Evolutionary conservation across 2,329 filamentous ascomycete genomes (phyloP).

Genomic region (Hymenoscyphus repandus): DNA sequence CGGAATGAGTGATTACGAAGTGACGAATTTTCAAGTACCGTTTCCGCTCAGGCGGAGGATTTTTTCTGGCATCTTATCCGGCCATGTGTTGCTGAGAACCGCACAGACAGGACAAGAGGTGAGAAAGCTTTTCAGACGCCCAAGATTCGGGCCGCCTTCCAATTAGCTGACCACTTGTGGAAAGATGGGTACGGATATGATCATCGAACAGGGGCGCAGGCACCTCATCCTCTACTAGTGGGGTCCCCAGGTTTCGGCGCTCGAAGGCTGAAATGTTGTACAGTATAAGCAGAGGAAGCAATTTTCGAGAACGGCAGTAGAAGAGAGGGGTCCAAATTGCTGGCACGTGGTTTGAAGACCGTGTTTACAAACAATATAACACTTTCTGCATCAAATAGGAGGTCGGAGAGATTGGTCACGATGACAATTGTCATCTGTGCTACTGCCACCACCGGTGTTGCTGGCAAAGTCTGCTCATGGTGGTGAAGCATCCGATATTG

Average conservation of each 20-base stretch:
- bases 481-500: neutral
- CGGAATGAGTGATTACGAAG: slow-evolving; percentile 7
- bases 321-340: neutral
- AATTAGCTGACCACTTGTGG: neutral
- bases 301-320: slow-evolving; percentile 6
- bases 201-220: neutral
- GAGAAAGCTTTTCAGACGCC: neutral
- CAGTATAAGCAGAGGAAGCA: neutral
- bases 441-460: neutral
- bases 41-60: slow-evolving; percentile 10
- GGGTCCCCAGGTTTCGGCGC: neutral
- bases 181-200: neutral
- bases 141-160: slow-evolving; percentile 10
- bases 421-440: neutral
- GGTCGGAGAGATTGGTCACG: neutral
- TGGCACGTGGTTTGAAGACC: slow-evolving; percentile 6
- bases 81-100: slow-evolving; percentile 3
- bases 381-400: neutral
- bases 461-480: neutral
- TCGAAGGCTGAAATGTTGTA: neutral
- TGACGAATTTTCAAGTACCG: neutral
- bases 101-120: slow-evolving; percentile 2
- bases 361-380: slow-evolving; percentile 1
- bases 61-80: slow-evolving; percentile 3
- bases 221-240: neutral